Evolutionary conservation across 106 monocot species (phyloP).

Genomic region (Dactylorhiza incarnata): DNA sequence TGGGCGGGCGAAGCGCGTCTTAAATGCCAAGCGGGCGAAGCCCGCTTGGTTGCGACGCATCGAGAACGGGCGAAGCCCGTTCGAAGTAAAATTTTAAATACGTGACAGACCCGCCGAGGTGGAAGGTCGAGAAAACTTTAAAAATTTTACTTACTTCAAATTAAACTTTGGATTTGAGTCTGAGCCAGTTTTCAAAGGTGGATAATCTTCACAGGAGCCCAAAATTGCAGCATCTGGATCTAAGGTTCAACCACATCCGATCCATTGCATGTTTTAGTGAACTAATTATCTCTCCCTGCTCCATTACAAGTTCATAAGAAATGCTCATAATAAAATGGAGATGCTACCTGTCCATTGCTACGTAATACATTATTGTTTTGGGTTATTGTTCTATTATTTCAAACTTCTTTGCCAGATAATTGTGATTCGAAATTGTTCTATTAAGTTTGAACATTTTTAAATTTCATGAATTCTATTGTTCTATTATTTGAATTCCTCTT

Average conservation of each 20-base stretch:
- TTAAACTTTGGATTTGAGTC: constrained; percentile 77
- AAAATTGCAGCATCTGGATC: constrained; percentile 69
- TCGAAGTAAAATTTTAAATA: too few relatives aligned
- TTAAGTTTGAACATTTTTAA: too few relatives aligned
- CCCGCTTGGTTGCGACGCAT: too few relatives aligned
- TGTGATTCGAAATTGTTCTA: background rate
- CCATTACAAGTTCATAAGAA: background rate
- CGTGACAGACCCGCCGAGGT: too few relatives aligned
- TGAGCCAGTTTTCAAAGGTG: constrained; percentile 80
- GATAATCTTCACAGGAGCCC: constrained; percentile 64
- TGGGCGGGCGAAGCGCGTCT: too few relatives aligned
- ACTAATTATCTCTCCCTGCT: constrained; percentile 29
- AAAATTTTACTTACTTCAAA: constrained; percentile 77
- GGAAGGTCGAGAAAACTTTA: too few relatives aligned
- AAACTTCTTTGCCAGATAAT: background rate
- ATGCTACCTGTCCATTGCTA: background rate
- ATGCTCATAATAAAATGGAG: too few relatives aligned
- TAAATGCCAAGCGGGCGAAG: too few relatives aligned
- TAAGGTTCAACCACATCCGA: constrained; percentile 88
- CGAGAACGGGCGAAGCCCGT: too few relatives aligned
- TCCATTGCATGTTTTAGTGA: constrained; percentile 60
- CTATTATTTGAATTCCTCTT: too few relatives aligned
- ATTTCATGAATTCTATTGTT: too few relatives aligned
- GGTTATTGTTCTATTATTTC: constrained; percentile 3
- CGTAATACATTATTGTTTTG: background rate